Evolutionary conservation across 2,329 filamentous ascomycete species (phyloP).

Genomic region (Pseudogymnoascus destructans): DNA sequence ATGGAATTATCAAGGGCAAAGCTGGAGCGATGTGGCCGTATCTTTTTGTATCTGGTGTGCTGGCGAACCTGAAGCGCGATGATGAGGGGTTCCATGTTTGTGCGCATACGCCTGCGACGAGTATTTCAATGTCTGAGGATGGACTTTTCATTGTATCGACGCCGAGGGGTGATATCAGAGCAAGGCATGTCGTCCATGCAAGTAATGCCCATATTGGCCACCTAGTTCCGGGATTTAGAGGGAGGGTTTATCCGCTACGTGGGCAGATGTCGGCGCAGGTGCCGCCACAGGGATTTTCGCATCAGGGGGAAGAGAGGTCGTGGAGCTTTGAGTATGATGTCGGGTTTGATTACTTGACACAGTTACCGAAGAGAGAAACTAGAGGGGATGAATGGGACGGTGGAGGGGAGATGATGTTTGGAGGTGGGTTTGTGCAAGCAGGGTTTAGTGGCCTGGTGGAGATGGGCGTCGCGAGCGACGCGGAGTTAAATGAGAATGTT

Average conservation of each 20-base stretch:
- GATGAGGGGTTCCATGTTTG: constrained; percentile 22
- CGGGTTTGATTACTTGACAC: constrained; percentile 57
- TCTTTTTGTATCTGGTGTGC: constrained; percentile 34
- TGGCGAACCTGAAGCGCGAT: constrained; percentile 22
- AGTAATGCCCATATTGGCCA: constrained; percentile 42
- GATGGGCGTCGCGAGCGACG: constrained; percentile 37
- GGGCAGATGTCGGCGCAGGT: constrained; percentile 39
- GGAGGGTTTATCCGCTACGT: constrained; percentile 33
- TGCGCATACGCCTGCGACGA: constrained; percentile 29
- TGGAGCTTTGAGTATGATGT: constrained; percentile 45
- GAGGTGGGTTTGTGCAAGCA: constrained; percentile 37
- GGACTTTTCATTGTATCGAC: constrained; percentile 34
- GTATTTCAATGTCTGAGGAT: constrained; percentile 12
- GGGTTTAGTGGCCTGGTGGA: constrained; percentile 32
- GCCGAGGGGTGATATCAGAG: constrained; percentile 30
- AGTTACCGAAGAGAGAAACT: constrained; percentile 26
- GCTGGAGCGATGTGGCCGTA: constrained; percentile 41
- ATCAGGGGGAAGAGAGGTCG: constrained; percentile 30
- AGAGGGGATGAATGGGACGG: constrained; percentile 12
- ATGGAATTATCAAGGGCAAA: constrained; percentile 20
- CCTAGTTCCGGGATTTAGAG: constrained; percentile 36
- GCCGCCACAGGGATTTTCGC: constrained; percentile 27
- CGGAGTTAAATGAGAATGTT: constrained; percentile 28
- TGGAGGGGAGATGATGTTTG: constrained; percentile 38
- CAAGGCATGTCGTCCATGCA: constrained; percentile 41